Percentiles rank a stretch among this genome's conserved stretches.
Conservation (phyloP, 148 eudicot genomes). For the Rhododendron mucronatum region DNA sequence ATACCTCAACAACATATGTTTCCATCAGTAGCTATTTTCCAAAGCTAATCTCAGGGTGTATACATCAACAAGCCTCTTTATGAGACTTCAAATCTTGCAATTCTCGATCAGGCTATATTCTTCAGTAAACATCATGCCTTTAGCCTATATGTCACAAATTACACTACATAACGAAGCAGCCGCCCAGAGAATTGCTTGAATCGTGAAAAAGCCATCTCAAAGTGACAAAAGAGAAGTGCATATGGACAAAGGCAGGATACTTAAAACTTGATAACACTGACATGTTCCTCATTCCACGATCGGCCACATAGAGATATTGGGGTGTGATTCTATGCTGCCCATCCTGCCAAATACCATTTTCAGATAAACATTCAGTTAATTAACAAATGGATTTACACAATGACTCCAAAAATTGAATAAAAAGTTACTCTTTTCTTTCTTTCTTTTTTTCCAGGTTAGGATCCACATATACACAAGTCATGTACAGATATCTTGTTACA, state of each 20-base stretch:
- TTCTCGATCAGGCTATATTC: background rate
- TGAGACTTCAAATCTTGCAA: background rate
- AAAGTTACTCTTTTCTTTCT: background rate
- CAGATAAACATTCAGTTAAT: background rate
- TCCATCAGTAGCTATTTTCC: background rate
- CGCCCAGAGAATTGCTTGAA: background rate
- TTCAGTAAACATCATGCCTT: background rate
- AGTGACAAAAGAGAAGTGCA: background rate
- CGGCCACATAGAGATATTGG: slow-evolving; percentile 61
- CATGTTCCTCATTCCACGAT: slow-evolving; percentile 73
- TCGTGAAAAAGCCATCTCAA: background rate
- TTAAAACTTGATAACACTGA: slow-evolving; percentile 69
- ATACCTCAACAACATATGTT: background rate
- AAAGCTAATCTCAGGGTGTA: background rate
- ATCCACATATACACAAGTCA: background rate
- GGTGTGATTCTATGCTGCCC: slow-evolving; percentile 57
- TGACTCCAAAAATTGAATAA: background rate
- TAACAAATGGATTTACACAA: background rate
- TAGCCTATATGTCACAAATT: background rate
- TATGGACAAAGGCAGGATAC: slow-evolving; percentile 54
- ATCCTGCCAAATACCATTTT: slow-evolving; percentile 42
- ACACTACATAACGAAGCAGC: background rate
- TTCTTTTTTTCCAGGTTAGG: background rate
- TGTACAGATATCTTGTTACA: background rate
- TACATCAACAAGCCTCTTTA: background rate